Conservation (phyloP, 148 eudicot genomes). For the Polygonum aviculare region DNA sequence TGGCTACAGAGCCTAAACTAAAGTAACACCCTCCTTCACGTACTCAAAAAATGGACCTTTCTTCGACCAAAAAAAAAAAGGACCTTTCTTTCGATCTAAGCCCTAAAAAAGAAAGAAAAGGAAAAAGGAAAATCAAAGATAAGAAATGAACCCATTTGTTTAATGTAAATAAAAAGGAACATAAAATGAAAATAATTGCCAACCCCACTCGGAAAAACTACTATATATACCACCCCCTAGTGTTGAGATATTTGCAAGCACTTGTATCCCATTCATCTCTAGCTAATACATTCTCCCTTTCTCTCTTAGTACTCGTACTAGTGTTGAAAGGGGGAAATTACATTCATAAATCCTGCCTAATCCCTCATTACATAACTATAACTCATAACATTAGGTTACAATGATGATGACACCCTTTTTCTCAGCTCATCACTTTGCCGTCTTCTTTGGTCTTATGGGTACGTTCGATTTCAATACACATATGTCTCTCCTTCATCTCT, state of each 20-base stretch:
- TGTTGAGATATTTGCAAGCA: neutral
- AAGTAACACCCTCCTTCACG: neutral
- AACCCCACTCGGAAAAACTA: neutral
- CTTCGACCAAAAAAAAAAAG: no score
- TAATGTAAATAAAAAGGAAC: neutral
- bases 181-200: neutral
- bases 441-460: conserved; percentile 9
- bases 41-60: neutral
- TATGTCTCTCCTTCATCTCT: neutral
- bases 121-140: no score
- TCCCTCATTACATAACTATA: no score
- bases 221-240: neutral
- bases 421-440: neutral
- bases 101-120: neutral
- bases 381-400: neutral
- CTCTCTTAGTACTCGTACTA: neutral
- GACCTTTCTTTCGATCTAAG: neutral
- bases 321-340: neutral
- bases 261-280: neutral
- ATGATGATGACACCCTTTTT: neutral
- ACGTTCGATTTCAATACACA: neutral
- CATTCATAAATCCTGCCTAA: neutral
- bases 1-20: neutral
- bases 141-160: neutral
- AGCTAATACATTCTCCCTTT: neutral